Percentiles rank a stretch among this genome's conserved stretches.
These are phyloP conservation scores for Atkinsonella texensis DNA, from an alignment of 2,329 filamentous ascomycete genomes.

Conservation along the genomic window DNA sequence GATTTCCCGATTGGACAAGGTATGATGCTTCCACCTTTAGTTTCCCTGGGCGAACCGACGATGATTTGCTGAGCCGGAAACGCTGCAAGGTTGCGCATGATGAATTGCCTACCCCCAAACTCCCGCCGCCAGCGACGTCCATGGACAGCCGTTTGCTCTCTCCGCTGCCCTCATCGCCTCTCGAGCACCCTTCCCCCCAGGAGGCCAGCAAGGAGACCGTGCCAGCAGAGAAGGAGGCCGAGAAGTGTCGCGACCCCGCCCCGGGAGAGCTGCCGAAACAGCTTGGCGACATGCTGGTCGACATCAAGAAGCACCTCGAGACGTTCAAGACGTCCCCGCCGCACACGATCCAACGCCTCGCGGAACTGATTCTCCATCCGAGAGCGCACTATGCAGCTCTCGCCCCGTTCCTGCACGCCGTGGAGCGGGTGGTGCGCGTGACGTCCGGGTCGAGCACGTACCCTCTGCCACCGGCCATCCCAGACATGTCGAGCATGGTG, in stretches of 20 bases:
- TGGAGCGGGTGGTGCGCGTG: slow-evolving; percentile 83
- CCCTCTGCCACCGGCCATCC: slow-evolving; percentile 60
- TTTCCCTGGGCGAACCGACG: background rate
- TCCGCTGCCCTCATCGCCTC: slow-evolving; percentile 33
- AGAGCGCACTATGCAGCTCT: slow-evolving; percentile 70
- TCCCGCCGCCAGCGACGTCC: slow-evolving; percentile 28
- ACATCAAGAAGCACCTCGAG: slow-evolving; percentile 49
- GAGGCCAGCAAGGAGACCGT: slow-evolving; percentile 60
- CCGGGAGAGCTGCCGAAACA: slow-evolving; percentile 47
- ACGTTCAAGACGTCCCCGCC: slow-evolving; percentile 68
- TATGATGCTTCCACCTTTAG: slow-evolving; percentile 13
- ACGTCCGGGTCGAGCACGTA: slow-evolving; percentile 72
- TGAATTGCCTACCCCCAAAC: slow-evolving; percentile 61
- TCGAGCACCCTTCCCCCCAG: slow-evolving; percentile 34
- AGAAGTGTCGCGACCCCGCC: slow-evolving; percentile 19
- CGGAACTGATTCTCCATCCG: slow-evolving; percentile 72
- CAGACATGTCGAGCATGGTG: slow-evolving; percentile 42
- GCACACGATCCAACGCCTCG: slow-evolving; percentile 83
- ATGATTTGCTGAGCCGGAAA: slow-evolving; percentile 1
- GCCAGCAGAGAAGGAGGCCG: slow-evolving; percentile 27
- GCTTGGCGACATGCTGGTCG: slow-evolving; percentile 48
- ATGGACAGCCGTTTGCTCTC: slow-evolving; percentile 21
- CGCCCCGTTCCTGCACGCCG: slow-evolving; percentile 74
- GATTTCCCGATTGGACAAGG: slow-evolving; percentile 55
- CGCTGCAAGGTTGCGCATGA: slow-evolving; percentile 54